Evolutionary conservation across 371 early-diverging fungal genomes (phyloP).

Genomic region (Mycotypha africana): DNA sequence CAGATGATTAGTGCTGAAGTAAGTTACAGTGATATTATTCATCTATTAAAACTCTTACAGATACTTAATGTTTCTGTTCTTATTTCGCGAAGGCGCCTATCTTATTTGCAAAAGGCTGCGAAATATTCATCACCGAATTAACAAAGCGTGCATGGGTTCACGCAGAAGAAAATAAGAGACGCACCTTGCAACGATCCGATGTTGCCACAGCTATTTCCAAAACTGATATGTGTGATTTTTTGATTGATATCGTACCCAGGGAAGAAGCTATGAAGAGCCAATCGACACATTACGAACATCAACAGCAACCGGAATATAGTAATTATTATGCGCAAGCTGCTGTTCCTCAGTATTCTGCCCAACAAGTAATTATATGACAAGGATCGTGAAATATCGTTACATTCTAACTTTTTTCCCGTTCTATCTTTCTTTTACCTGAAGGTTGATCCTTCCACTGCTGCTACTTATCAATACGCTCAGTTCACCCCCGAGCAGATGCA

Average conservation of each 20-base stretch:
- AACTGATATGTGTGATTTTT: conserved; percentile 97
- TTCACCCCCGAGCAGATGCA: conserved; percentile 18
- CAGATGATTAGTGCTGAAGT: conserved; percentile 42
- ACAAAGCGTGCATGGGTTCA: conserved; percentile 98
- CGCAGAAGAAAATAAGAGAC: conserved; percentile 98
- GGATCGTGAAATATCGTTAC: not conserved
- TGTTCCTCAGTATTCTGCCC: conserved; percentile 10
- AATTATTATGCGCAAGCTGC: conserved; percentile 14
- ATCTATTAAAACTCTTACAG: not conserved
- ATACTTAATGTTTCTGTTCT: not conserved
- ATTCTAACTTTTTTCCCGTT: not conserved
- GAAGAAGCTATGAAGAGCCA: conserved; percentile 57
- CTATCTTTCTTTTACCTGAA: not conserved
- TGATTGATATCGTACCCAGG: conserved; percentile 98
- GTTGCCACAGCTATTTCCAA: conserved; percentile 92
- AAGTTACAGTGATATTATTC: not conserved
- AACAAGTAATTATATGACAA: conserved; percentile 4
- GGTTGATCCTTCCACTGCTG: not conserved
- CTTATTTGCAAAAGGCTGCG: conserved; percentile 96
- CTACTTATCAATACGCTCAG: conserved; percentile 4
- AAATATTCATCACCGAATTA: conserved; percentile 95
- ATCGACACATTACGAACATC: conserved; percentile 21
- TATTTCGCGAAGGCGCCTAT: conserved; percentile 96
- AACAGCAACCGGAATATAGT: conserved; percentile 14
- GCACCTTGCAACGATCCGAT: conserved; percentile 96